Conservation (phyloP, 805 yeast genomes). For the Ogataea trehalophila region DNA sequence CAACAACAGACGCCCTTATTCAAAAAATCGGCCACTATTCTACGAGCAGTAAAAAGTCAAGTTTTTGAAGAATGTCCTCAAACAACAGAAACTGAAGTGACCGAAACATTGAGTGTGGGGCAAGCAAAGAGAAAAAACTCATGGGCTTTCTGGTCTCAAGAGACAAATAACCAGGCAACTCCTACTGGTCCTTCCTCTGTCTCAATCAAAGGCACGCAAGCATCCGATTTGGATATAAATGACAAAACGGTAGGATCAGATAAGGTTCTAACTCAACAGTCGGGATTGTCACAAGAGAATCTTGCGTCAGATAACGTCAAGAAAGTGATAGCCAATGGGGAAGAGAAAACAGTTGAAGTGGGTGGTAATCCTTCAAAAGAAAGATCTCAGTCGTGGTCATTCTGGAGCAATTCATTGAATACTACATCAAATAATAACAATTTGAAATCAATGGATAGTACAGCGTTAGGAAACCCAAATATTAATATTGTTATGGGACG, state of each 20-base stretch:
- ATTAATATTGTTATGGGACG: constrained; percentile 1
- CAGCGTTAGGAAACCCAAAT: constrained; percentile 2
- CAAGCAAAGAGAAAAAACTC: constrained; percentile 14
- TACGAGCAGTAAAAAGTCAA: constrained; percentile 18
- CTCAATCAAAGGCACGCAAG: too few species aligned
- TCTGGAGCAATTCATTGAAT: constrained; percentile 16
- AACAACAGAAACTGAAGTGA: neutral
- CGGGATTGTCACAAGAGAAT: neutral
- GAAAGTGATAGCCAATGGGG: constrained; percentile 11
- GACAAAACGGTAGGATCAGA: neutral
- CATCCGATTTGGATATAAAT: neutral
- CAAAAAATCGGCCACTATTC: neutral
- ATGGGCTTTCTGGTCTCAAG: constrained; percentile 25
- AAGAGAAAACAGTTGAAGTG: constrained; percentile 1
- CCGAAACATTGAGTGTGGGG: neutral
- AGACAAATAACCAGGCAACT: neutral
- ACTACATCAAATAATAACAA: neutral
- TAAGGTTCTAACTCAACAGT: too few species aligned
- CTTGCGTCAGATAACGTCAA: constrained; percentile 6
- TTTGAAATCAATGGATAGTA: neutral
- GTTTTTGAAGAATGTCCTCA: constrained; percentile 15
- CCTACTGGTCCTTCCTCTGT: neutral
- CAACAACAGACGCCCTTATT: neutral
- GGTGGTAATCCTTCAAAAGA: constrained; percentile 2
- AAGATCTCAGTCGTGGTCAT: constrained; percentile 26